phyloP scores from a whole-genome alignment of 441 rosid genomes.

The Eruca vesicaria region DNA sequence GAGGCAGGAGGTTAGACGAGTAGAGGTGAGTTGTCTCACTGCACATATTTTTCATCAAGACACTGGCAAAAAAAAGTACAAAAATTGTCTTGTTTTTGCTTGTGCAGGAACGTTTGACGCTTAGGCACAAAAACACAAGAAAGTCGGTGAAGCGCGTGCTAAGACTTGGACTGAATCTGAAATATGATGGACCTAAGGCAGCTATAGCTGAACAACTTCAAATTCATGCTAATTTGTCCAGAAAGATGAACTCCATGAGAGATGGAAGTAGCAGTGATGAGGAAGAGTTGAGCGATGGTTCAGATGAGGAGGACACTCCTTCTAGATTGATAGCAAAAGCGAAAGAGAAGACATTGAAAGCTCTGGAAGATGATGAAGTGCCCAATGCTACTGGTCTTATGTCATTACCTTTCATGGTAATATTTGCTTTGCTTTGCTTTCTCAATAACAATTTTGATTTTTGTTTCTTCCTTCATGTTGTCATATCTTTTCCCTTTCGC shows the following conservation, averaged over 20 bases:
- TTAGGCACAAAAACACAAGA: constrained; percentile 77
- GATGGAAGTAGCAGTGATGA: constrained; percentile 80
- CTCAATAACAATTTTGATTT: background rate
- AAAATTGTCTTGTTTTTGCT: constrained; percentile 14
- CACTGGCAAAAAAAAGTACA: background rate
- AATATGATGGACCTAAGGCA: constrained; percentile 80
- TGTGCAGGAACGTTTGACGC: constrained; percentile 77
- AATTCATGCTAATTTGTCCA: constrained; percentile 66
- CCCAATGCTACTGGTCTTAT: constrained; percentile 66
- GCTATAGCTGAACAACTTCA: constrained; percentile 86
- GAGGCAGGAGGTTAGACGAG: constrained; percentile 76
- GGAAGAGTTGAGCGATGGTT: constrained; percentile 50
- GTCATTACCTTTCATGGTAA: constrained; percentile 96
- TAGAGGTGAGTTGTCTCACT: constrained; percentile 56
- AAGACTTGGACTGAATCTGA: constrained; percentile 67
- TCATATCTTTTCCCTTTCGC: constrained; percentile 10
- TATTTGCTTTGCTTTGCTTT: background rate
- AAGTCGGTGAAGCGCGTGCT: constrained; percentile 81
- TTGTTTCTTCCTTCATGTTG: background rate
- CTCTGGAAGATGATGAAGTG: constrained; percentile 62
- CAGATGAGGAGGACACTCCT: constrained; percentile 54
- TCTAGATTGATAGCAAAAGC: constrained; percentile 63
- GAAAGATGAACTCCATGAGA: constrained; percentile 75
- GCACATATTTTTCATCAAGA: background rate
- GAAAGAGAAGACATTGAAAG: constrained; percentile 65